Conservation (phyloP, 1,284 basidiomycete genomes). For the Grifola frondosa region DNA sequence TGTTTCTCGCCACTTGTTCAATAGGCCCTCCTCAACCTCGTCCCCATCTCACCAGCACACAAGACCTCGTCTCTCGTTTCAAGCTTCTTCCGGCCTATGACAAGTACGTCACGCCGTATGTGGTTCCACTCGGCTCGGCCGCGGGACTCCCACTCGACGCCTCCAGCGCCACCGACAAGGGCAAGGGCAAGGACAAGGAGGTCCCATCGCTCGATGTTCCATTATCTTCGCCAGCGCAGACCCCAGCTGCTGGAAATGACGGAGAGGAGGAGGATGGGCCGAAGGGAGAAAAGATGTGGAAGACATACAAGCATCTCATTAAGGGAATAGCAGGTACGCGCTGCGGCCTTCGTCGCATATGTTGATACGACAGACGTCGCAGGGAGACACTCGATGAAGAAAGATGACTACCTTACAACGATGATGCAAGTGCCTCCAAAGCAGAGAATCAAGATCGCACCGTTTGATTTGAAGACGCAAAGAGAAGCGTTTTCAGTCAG, state of each 20-base stretch:
- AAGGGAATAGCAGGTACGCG: conserved; percentile 70
- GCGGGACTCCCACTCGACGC: no score
- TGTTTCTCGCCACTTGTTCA: conserved; percentile 8
- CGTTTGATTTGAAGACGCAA: conserved; percentile 68
- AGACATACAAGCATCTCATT: conserved; percentile 78
- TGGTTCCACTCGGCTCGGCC: conserved; percentile 29
- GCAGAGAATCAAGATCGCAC: conserved; percentile 59
- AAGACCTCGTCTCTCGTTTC: conserved; percentile 72
- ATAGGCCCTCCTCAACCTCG: conserved; percentile 47
- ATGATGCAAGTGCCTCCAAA: conserved; percentile 71
- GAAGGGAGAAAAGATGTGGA: conserved; percentile 71
- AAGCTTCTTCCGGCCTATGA: conserved; percentile 68
- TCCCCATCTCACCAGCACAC: conserved; percentile 61
- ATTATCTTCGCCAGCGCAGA: conserved; percentile 30
- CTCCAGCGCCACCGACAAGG: conserved; percentile 45
- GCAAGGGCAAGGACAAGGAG: conserved; percentile 62
- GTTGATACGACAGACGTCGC: conserved; percentile 6
- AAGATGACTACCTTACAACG: conserved; percentile 67
- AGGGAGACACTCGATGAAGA: conserved; percentile 83
- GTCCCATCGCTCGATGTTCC: conserved; percentile 28
- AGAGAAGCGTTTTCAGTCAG: conserved; percentile 71
- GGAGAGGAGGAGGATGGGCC: conserved; percentile 51
- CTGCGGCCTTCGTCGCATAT: conserved; percentile 6
- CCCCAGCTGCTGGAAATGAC: conserved; percentile 45
- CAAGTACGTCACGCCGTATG: conserved; percentile 65